These are phyloP conservation scores for Sporobolomyces phaffii DNA, from an alignment of 768 basidiomycete genomes.

Conservation along the genomic window DNA sequence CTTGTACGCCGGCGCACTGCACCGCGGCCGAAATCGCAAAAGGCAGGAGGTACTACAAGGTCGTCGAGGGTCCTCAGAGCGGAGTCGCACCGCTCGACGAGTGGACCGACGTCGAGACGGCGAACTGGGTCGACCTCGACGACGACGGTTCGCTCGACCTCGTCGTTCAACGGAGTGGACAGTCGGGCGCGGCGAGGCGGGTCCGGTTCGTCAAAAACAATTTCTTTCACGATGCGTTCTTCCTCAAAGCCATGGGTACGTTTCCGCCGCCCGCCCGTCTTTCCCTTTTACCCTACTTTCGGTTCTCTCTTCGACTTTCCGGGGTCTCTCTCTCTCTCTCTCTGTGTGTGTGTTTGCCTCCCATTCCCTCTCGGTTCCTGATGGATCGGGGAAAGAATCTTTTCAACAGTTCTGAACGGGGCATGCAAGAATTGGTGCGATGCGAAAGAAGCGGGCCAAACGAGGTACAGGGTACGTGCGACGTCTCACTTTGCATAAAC, in stretches of 20 bases:
- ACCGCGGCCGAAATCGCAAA: conserved; percentile 24
- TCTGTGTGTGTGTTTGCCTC: too few species aligned
- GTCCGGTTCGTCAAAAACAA: conserved; percentile 88
- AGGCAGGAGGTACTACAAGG: conserved; percentile 64
- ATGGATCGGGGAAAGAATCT: too few species aligned
- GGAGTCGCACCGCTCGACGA: conserved; percentile 58
- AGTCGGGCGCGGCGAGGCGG: conserved; percentile 48
- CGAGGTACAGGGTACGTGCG: conserved; percentile 62
- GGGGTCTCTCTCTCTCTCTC: too few species aligned
- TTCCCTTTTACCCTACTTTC: too few species aligned
- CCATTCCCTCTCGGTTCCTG: too few species aligned
- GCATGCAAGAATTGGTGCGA: conserved; percentile 80
- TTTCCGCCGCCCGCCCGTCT: too few species aligned
- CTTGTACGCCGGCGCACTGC: conserved; percentile 48
- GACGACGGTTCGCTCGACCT: conserved; percentile 92
- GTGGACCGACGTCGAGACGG: conserved; percentile 71
- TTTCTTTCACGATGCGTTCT: conserved; percentile 97
- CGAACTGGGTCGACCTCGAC: conserved; percentile 82
- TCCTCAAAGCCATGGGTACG: conserved; percentile 89
- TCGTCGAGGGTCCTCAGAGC: conserved; percentile 71
- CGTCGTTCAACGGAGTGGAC: conserved; percentile 76
- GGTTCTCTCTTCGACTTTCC: too few species aligned
- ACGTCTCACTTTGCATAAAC: background rate
- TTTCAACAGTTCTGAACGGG: conserved; percentile 84
- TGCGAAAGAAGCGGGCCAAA: conserved; percentile 55